These are phyloP conservation scores for Trichoderma endophyticum DNA, from an alignment of 2,329 filamentous ascomycete genomes.

Conservation along the genomic window DNA sequence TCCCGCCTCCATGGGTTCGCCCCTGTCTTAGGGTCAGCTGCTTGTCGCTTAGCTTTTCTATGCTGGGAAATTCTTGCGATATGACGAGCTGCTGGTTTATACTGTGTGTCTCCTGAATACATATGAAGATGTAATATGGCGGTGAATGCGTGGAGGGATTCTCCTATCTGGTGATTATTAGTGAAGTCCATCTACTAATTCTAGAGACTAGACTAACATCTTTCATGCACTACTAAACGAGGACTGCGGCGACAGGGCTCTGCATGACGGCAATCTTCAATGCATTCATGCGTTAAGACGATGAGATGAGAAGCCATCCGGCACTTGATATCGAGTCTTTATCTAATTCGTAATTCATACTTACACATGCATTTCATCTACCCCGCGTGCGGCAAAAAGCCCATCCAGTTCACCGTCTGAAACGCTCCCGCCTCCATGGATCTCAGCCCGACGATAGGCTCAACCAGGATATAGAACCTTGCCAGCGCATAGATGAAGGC, in stretches of 20 bases:
- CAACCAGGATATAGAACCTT: background rate
- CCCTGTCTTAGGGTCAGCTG: background rate
- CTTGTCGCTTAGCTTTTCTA: background rate
- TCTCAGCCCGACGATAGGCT: background rate
- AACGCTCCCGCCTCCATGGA: background rate
- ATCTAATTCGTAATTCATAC: background rate
- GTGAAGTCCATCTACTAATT: background rate
- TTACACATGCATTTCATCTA: background rate
- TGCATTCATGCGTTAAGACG: background rate
- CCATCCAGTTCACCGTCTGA: background rate
- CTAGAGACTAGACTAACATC: background rate
- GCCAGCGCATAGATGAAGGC: background rate
- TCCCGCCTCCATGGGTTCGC: background rate
- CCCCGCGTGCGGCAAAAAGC: background rate
- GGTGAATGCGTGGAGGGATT: background rate
- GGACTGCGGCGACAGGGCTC: background rate
- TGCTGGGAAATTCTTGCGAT: background rate
- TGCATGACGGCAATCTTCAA: background rate
- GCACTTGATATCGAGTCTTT: background rate
- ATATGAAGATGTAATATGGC: background rate
- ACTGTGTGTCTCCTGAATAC: background rate
- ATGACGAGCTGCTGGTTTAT: background rate
- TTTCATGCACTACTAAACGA: background rate
- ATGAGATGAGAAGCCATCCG: background rate
- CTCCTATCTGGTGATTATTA: background rate